Percentiles rank a stretch among this genome's conserved stretches.
Conservation (phyloP, 2,329 filamentous ascomycete genomes). For the Phoma sp. region DNA sequence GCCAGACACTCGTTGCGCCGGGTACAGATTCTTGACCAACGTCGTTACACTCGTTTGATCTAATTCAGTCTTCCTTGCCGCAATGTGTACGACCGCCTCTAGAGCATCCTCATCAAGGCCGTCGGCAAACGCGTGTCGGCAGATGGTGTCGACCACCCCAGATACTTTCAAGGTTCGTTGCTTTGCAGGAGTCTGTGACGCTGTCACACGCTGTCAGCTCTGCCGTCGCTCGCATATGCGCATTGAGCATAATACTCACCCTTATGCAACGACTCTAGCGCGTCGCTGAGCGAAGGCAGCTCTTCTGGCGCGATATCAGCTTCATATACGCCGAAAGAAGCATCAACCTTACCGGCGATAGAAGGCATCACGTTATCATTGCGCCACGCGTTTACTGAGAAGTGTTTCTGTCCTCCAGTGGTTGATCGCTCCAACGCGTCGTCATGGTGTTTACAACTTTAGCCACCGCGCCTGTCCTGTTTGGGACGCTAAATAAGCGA, state of each 20-base stretch:
- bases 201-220: slow-evolving; percentile 38
- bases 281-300: slow-evolving; percentile 40
- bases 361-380: slow-evolving; percentile 41
- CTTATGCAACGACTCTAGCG: slow-evolving; percentile 45
- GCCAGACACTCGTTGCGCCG: slow-evolving; percentile 67
- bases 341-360: slow-evolving; percentile 32
- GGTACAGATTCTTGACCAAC: slow-evolving; percentile 78
- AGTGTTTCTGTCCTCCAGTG: slow-evolving; percentile 6
- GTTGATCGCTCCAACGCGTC: slow-evolving; percentile 27
- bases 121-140: slow-evolving; percentile 68
- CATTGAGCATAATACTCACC: slow-evolving; percentile 34
- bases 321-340: slow-evolving; percentile 9
- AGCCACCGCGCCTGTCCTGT: slow-evolving; percentile 30
- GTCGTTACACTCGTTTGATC: slow-evolving; percentile 76
- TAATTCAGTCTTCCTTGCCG: slow-evolving; percentile 70
- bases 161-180: slow-evolving; percentile 69
- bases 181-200: slow-evolving; percentile 62
- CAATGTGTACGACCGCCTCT: slow-evolving; percentile 67
- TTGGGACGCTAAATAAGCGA: slow-evolving; percentile 34
- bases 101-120: slow-evolving; percentile 70
- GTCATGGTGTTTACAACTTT: slow-evolving; percentile 35
- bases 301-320: slow-evolving; percentile 40
- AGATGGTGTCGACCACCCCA: slow-evolving; percentile 67
- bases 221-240: slow-evolving; percentile 20
- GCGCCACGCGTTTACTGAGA: slow-evolving; percentile 30